Evolutionary conservation across 768 basidiomycete species (phyloP).

Genomic region (Dentipellis fragilis): DNA sequence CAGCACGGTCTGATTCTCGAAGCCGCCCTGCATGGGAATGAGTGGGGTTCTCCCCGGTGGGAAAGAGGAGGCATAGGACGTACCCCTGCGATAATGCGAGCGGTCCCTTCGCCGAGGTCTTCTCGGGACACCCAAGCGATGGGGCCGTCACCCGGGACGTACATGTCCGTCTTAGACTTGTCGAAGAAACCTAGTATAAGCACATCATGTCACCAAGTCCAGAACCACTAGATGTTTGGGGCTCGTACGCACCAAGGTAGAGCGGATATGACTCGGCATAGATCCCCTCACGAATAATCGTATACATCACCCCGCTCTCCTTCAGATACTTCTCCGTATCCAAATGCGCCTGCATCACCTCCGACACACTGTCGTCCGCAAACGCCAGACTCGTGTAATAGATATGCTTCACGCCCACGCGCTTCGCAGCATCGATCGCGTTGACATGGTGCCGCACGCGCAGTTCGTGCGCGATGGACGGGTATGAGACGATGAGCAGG

Average conservation of each 20-base stretch:
- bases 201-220: too few relatives aligned
- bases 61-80: not conserved
- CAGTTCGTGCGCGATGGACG: constrained; percentile 21
- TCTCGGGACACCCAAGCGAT: constrained; percentile 25
- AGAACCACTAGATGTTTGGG: too few relatives aligned
- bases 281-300: constrained; percentile 26
- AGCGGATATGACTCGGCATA: constrained; percentile 24
- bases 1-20: constrained; percentile 20
- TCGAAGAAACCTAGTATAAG: constrained; percentile 15
- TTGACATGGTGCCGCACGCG: constrained; percentile 20
- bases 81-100: constrained; percentile 22
- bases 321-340: constrained; percentile 24
- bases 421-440: constrained; percentile 27
- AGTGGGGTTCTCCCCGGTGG: not conserved
- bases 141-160: constrained; percentile 24
- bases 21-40: constrained; percentile 9
- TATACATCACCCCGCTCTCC: constrained; percentile 23
- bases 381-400: constrained; percentile 28
- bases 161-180: constrained; percentile 14
- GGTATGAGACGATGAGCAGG: constrained; percentile 45
- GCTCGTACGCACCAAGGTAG: constrained; percentile 17
- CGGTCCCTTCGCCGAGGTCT: constrained; percentile 27
- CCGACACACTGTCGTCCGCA: constrained; percentile 19
- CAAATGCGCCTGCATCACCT: constrained; percentile 23
- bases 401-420: constrained; percentile 21